Percentiles rank a stretch among this genome's conserved stretches.
These are phyloP conservation scores for Saccharomycopsis amapae DNA, from an alignment of 805 yeast species.

Conservation along the genomic window DNA sequence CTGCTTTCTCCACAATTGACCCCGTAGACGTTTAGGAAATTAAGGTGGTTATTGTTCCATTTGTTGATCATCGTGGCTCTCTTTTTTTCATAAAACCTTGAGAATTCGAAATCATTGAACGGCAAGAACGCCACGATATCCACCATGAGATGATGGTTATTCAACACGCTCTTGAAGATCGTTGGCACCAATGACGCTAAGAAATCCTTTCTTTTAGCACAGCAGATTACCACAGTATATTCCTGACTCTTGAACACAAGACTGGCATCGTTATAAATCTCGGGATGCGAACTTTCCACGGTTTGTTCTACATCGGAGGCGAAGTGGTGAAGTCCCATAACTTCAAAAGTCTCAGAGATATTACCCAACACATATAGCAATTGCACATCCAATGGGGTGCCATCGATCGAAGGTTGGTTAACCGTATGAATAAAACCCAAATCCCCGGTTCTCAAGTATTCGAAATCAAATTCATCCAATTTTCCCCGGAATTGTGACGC, in stretches of 20 bases:
- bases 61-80: conserved; percentile 55
- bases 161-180: conserved; percentile 68
- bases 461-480: conserved; percentile 56
- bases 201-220: conserved; percentile 42
- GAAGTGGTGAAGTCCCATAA: conserved; percentile 85
- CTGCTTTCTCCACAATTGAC: conserved; percentile 62
- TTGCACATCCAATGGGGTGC: conserved; percentile 44
- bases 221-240: conserved; percentile 67
- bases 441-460: conserved; percentile 86
- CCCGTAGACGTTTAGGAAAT: conserved; percentile 39
- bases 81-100: conserved; percentile 70
- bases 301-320: conserved; percentile 75
- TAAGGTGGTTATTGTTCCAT: conserved; percentile 47
- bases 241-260: conserved; percentile 81
- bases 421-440: conserved; percentile 85
- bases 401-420: conserved; percentile 28
- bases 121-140: conserved; percentile 80
- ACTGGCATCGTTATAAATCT: conserved; percentile 36
- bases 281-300: conserved; percentile 44
- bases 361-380: conserved; percentile 79
- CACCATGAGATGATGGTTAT: conserved; percentile 72
- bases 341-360: conserved; percentile 82
- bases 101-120: conserved; percentile 54
- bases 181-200: conserved; percentile 77
- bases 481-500: conserved; percentile 51